Evolutionary conservation across 495 filamentous ascomycete species (phyloP).

Genomic region (Daldinia decipiens): DNA sequence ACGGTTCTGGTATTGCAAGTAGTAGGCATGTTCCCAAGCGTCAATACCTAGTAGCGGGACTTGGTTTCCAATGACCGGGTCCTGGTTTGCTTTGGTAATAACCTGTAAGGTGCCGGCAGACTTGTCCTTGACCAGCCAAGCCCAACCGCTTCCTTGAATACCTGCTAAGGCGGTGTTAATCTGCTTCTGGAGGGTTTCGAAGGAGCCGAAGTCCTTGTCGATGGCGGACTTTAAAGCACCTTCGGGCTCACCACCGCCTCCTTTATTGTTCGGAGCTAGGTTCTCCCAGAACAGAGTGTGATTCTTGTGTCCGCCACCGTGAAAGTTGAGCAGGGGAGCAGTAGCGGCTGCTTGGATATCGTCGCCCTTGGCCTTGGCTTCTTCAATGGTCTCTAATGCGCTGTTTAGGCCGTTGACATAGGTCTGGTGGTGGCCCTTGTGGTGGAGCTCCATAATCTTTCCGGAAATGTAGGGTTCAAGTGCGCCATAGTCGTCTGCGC

Average conservation of each 20-base stretch:
- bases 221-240: slow-evolving; percentile 71
- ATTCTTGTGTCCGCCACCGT: slow-evolving; percentile 95
- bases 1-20: slow-evolving; percentile 83
- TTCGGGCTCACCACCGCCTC: slow-evolving; percentile 79
- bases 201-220: slow-evolving; percentile 78
- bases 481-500: slow-evolving; percentile 82
- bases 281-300: slow-evolving; percentile 99
- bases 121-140: slow-evolving; percentile 94
- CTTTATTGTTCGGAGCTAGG: slow-evolving; percentile 75
- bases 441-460: slow-evolving; percentile 97
- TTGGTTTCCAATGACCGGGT: slow-evolving; percentile 82
- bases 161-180: slow-evolving; percentile 86
- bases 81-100: slow-evolving; percentile 84
- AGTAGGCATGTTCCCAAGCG: slow-evolving; percentile 85
- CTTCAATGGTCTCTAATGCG: slow-evolving; percentile 67
- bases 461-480: slow-evolving; percentile 95
- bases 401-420: slow-evolving; percentile 80
- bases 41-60: slow-evolving; percentile 85
- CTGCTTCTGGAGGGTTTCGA: slow-evolving; percentile 79
- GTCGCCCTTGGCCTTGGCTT: slow-evolving; percentile 67
- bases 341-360: slow-evolving; percentile 77
- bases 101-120: slow-evolving; percentile 79
- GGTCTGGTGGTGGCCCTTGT: slow-evolving; percentile 81
- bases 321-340: slow-evolving; percentile 92
- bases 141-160: slow-evolving; percentile 95